phyloP scores from a whole-genome alignment of 2,329 filamentous ascomycete genomes.

The Aspergillus alliaceus region DNA sequence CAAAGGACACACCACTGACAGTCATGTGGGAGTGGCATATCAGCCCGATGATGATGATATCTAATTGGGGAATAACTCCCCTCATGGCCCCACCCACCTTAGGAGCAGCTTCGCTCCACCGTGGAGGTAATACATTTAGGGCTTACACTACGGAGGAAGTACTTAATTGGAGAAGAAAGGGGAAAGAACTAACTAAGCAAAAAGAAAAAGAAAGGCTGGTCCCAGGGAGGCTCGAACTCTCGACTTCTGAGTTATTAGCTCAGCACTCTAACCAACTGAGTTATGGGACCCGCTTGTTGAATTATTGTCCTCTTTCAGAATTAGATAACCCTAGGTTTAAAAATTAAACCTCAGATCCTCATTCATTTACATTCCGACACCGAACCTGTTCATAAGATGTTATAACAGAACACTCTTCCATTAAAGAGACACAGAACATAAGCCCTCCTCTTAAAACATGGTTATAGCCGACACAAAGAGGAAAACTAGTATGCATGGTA shows the following conservation, averaged over 20 bases:
- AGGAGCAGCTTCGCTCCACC: no score
- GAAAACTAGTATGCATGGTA: not conserved
- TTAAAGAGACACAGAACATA: not conserved
- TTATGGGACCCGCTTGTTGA: not conserved
- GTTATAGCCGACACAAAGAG: no score
- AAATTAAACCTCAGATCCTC: no score
- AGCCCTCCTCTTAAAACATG: no score
- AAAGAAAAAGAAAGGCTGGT: not conserved
- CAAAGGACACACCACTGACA: not conserved
- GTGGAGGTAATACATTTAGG: no score
- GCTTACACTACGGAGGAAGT: no score
- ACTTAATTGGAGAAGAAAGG: no score
- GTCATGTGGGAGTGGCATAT: not conserved
- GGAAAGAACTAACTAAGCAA: not conserved
- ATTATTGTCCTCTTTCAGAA: accelerated
- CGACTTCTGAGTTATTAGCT: slow-evolving; percentile 2
- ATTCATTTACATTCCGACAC: no score
- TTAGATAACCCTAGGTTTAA: no score
- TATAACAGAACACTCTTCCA: not conserved
- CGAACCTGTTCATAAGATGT: not conserved
- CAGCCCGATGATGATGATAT: not conserved
- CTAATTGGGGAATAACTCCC: no score
- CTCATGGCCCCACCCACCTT: no score
- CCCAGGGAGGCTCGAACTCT: slow-evolving; percentile 1
- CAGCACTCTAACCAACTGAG: slow-evolving; percentile 3